phyloP scores from a whole-genome alignment of 2,329 filamentous ascomycete genomes.

The Stachybotrys chlorohalonatus region DNA sequence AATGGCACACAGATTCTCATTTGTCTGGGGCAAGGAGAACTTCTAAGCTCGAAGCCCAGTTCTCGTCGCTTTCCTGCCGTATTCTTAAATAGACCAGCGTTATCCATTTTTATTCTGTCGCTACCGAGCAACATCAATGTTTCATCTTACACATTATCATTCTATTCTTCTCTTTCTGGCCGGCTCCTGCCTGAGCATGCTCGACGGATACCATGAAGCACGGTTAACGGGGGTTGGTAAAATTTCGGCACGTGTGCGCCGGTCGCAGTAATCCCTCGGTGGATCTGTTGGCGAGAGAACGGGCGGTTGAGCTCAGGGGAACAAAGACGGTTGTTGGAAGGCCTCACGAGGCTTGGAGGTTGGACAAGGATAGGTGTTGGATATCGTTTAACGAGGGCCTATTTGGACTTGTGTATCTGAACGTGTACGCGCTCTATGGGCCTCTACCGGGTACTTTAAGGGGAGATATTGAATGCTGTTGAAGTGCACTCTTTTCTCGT shows the following conservation, averaged over 20 bases:
- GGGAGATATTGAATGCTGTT: too few relatives aligned
- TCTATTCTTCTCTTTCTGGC: background rate
- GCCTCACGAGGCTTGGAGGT: too few relatives aligned
- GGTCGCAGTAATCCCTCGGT: background rate
- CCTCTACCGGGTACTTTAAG: too few relatives aligned
- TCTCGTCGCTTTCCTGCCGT: background rate
- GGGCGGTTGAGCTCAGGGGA: too few relatives aligned
- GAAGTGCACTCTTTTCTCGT: too few relatives aligned
- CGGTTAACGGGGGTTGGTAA: background rate
- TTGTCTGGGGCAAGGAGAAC: slow-evolving; percentile 62
- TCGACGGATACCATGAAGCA: background rate
- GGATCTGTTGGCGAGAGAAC: background rate
- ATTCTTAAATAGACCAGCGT: background rate
- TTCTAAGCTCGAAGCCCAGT: slow-evolving; percentile 32
- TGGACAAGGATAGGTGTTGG: too few relatives aligned
- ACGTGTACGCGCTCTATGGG: too few relatives aligned
- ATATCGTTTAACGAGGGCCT: too few relatives aligned
- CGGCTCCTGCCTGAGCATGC: background rate
- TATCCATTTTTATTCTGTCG: background rate
- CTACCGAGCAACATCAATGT: background rate
- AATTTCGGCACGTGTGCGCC: background rate
- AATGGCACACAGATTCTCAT: slow-evolving; percentile 43
- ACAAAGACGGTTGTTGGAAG: too few relatives aligned
- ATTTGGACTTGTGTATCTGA: too few relatives aligned
- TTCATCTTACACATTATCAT: background rate